Percentiles rank a stretch among this genome's conserved stretches.
These are phyloP conservation scores for Diplodia seriata DNA, from an alignment of 2,329 filamentous ascomycete genomes.

Conservation along the genomic window DNA sequence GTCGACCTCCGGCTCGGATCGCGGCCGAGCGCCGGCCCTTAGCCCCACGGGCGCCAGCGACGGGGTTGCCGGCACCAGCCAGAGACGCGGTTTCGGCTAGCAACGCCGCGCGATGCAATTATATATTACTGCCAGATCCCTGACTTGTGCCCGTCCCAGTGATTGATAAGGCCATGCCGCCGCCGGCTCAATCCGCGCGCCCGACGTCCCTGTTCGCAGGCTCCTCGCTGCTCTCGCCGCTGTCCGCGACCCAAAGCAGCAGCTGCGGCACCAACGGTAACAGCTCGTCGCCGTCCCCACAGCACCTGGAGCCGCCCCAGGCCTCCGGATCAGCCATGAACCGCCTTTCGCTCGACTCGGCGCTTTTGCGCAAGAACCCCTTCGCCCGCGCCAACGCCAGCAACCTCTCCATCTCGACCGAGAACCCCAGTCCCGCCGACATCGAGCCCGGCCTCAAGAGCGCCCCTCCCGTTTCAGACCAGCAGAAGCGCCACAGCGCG, in stretches of 20 bases:
- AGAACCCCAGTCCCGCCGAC: not conserved
- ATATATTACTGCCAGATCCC: slow-evolving; percentile 12
- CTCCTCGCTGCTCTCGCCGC: not conserved
- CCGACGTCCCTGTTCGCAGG: slow-evolving; percentile 9
- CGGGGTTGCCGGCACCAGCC: slow-evolving; percentile 19
- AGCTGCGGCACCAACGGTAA: not conserved
- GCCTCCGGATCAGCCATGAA: not conserved
- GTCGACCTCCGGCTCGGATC: slow-evolving; percentile 15
- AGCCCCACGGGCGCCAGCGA: slow-evolving; percentile 5
- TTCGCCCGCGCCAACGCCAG: slow-evolving; percentile 21
- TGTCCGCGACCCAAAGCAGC: not conserved
- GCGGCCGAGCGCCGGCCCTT: slow-evolving; percentile 8
- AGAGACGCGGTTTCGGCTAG: slow-evolving; percentile 5
- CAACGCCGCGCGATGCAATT: not conserved
- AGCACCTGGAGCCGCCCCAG: slow-evolving; percentile 15
- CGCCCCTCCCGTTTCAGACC: slow-evolving; percentile 8
- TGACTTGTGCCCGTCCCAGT: slow-evolving; percentile 16
- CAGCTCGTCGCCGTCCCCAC: not conserved
- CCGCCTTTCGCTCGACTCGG: slow-evolving; percentile 28
- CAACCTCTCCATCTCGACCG: slow-evolving; percentile 12
- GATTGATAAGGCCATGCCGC: slow-evolving; percentile 22
- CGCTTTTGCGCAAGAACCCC: slow-evolving; percentile 21
- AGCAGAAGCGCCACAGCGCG: slow-evolving; percentile 10
- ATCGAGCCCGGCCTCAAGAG: slow-evolving; percentile 19
- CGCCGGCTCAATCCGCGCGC: slow-evolving; percentile 16